phyloP scores from a whole-genome alignment of 106 monocot genomes.

The Triglochin maritima region DNA sequence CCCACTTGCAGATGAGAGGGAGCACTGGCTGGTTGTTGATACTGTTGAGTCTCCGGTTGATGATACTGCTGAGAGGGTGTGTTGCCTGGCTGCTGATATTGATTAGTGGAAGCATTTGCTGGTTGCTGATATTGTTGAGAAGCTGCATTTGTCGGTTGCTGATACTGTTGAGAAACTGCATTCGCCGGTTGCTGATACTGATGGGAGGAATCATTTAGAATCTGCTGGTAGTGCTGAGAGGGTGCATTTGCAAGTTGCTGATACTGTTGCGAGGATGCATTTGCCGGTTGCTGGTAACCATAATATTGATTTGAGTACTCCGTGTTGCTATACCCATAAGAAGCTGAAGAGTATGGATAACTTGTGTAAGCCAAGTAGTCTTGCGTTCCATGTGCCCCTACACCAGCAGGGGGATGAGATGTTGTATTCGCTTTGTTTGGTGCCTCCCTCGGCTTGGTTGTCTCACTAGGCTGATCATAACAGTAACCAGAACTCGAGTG shows the following conservation, averaged over 20 bases:
- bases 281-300: conserved; percentile 39
- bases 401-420: conserved; percentile 31
- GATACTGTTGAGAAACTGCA: too few relatives aligned
- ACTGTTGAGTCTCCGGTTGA: not conserved
- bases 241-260: too few relatives aligned
- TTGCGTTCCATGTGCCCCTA: conserved; percentile 30
- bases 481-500: conserved; percentile 35
- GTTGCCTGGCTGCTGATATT: too few relatives aligned
- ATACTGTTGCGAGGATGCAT: conserved; percentile 1
- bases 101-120: too few relatives aligned
- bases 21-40: conserved; percentile 43
- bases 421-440: conserved; percentile 19
- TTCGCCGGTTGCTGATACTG: too few relatives aligned
- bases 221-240: too few relatives aligned
- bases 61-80: too few relatives aligned
- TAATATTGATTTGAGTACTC: conserved; percentile 56
- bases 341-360: conserved; percentile 35
- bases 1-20: conserved; percentile 75
- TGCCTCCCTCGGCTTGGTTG: conserved; percentile 21
- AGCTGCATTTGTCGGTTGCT: too few relatives aligned
- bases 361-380: conserved; percentile 43
- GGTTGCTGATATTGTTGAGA: too few relatives aligned
- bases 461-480: conserved; percentile 46
- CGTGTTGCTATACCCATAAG: conserved; percentile 34
- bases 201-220: too few relatives aligned